Evolutionary conservation across 2,329 filamentous ascomycete species (phyloP), one percentile per base, ranked within the genome.

Genomic region (Exserohilum rostratum): DNA sequence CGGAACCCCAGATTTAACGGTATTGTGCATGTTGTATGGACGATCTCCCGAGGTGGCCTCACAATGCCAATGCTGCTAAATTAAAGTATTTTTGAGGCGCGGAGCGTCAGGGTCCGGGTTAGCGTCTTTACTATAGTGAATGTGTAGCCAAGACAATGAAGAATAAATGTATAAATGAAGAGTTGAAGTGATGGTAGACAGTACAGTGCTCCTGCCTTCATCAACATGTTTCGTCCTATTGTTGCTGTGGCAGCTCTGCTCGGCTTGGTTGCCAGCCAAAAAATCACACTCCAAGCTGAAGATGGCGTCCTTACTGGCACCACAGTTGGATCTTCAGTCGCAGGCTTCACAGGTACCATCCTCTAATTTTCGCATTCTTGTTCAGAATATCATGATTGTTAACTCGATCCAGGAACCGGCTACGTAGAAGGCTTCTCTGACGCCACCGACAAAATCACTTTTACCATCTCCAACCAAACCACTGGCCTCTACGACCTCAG

Each of bases 341-440:
- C 47, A 3, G 39, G 47, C 4, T 50, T 43, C 13, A 50, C 39
- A 35, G 47, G 47, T 44, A 50, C 12, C 11, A 15, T 6, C 3
- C 15, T n/a, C 3, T 10, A 12, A 30, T n/a, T n/a, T n/a, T n/a
- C n/a, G n/a, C n/a, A n/a, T n/a, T n/a, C 34, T 6, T n/a, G 13
- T 25, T 13, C 17, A 39, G 11, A 15, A 13, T 2, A 9, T 3
- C 15, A n/a, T 20, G 13, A n/a, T 11, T n/a, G n/a, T n/a, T 31
- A 29, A 38, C 61, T 25, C 6, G 2, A 10, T 44, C 1, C 13
- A 79, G 79, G 79, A 12, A 76, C 74, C 13, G 80, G 80, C 17
- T 82, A 82, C 53, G 77, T 82, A 12, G 76, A 77, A 33, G 76
- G 78, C 30, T 82, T 82, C 61, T 78, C 80, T 33, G 68, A 71